A percentile compares a stretch with the other conserved stretches of the same genome.
phyloP scores from a whole-genome alignment of 2,329 filamentous ascomycete species.

The Fusarium oligoseptatum region DNA sequence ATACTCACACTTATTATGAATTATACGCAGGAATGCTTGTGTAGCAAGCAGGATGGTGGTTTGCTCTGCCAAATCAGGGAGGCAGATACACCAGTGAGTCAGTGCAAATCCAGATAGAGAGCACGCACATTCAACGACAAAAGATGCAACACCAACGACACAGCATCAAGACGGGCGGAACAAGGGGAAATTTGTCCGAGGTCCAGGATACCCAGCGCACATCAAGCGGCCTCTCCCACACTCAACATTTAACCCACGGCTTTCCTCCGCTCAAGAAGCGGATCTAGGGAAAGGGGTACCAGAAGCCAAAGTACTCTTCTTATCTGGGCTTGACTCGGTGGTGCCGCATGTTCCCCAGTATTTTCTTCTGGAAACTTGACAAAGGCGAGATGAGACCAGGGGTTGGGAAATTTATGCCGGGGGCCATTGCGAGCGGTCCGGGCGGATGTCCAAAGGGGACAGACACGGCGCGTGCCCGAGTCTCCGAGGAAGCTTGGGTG shows the following conservation, averaged over 20 bases:
- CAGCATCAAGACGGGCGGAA: conserved; percentile 8
- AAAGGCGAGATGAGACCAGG: conserved; percentile 36
- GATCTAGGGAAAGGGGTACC: conserved; percentile 7
- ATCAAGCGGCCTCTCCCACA: conserved; percentile 8
- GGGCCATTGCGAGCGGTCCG: conserved; percentile 5
- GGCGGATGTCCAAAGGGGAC: conserved; percentile 21
- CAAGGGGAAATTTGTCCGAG: conserved; percentile 20
- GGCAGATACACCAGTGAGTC: conserved; percentile 7
- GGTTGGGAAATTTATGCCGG: conserved; percentile 33
- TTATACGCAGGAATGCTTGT: conserved; percentile 29
- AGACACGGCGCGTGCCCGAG: conserved; percentile 17
- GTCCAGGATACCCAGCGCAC: conserved; percentile 11
- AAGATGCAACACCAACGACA: conserved; percentile 1
- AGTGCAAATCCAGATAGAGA: neutral
- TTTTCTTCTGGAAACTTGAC: conserved; percentile 36
- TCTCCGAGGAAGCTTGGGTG: conserved; percentile 14
- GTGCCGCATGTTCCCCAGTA: conserved; percentile 19
- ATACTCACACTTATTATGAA: conserved; percentile 11
- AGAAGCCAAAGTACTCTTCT: conserved; percentile 15
- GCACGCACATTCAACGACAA: neutral
- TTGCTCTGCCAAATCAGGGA: conserved; percentile 25
- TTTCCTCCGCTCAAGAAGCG: neutral
- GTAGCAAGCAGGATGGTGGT: conserved; percentile 20
- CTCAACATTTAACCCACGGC: neutral
- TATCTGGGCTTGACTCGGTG: conserved; percentile 19